These are phyloP conservation scores for Lenwebbia sp. DNA, from an alignment of 345 rosid genomes.

Conservation along the genomic window DNA sequence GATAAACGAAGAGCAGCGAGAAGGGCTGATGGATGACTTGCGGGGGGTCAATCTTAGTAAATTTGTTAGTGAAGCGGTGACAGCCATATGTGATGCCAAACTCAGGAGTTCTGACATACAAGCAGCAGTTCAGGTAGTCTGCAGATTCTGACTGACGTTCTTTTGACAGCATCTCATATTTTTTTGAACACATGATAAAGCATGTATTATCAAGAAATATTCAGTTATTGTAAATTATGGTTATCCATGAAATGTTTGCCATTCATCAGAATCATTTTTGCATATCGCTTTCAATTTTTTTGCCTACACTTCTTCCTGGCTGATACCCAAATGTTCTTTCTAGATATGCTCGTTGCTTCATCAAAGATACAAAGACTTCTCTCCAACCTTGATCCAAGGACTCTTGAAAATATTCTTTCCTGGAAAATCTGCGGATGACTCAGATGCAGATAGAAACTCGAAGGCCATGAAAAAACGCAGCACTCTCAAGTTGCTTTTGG, in stretches of 20 bases:
- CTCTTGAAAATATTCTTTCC: slow-evolving; percentile 84
- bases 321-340: neutral
- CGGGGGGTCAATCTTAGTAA: slow-evolving; percentile 77
- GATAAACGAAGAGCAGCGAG: slow-evolving; percentile 87
- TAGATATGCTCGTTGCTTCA: slow-evolving; percentile 97
- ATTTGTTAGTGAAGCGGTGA: slow-evolving; percentile 93
- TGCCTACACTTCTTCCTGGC: neutral
- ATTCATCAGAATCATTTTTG: neutral
- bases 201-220: neutral
- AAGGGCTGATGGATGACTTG: slow-evolving; percentile 85
- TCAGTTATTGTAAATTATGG: neutral
- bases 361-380: slow-evolving; percentile 92
- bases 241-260: neutral
- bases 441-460: slow-evolving; percentile 71
- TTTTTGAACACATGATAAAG: neutral
- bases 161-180: neutral
- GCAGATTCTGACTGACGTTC: neutral
- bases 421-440: slow-evolving; percentile 86
- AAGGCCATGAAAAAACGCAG: slow-evolving; percentile 97
- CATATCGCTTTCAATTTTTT: neutral
- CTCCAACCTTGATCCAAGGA: slow-evolving; percentile 80
- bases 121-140: slow-evolving; percentile 82
- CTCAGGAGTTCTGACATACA: slow-evolving; percentile 86
- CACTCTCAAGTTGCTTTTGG: slow-evolving; percentile 81
- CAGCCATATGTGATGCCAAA: slow-evolving; percentile 94